Percentiles rank a stretch among this genome's conserved stretches.
Evolutionary conservation across 2,329 filamentous ascomycete species (phyloP).

Genomic region (Hypoxylon rubiginosum): DNA sequence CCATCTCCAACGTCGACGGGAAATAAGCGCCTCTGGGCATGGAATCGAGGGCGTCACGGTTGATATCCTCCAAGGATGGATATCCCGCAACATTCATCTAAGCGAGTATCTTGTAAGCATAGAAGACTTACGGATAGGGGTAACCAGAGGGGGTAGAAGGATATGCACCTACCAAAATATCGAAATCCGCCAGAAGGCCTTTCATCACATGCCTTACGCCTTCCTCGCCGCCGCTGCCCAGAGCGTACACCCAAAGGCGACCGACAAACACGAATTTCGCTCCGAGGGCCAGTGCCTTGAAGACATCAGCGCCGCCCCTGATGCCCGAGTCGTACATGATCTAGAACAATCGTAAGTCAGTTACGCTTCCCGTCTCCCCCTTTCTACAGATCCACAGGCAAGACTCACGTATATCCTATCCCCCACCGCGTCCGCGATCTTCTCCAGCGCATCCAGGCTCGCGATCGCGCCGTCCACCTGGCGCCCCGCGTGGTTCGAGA

Average conservation of each 20-base stretch:
- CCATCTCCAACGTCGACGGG: constrained; percentile 41
- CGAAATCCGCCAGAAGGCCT: constrained; percentile 71
- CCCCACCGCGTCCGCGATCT: constrained; percentile 62
- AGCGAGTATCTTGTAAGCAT: neutral
- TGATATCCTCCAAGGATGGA: constrained; percentile 65
- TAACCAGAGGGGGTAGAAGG: neutral
- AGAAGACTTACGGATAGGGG: neutral
- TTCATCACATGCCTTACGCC: constrained; percentile 74
- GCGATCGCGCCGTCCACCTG: constrained; percentile 73
- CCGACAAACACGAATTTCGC: constrained; percentile 74
- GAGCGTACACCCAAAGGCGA: constrained; percentile 70
- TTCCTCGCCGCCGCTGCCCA: constrained; percentile 71
- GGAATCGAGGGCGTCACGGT: constrained; percentile 58
- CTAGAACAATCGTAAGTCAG: constrained; percentile 47
- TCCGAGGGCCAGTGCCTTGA: constrained; percentile 72
- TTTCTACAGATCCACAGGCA: too few species aligned
- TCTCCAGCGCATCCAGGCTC: constrained; percentile 71
- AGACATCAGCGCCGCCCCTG: constrained; percentile 67
- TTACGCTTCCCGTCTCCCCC: neutral
- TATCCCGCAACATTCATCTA: constrained; percentile 69
- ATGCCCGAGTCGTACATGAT: constrained; percentile 74
- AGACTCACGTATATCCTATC: constrained; percentile 49
- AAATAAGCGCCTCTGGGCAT: constrained; percentile 58
- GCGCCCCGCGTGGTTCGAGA: constrained; percentile 69
- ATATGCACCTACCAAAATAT: constrained; percentile 59